Evolutionary conservation across 176 grass and related monocot species (phyloP), one percentile per base, ranked within the genome.

Genomic region (Elaeis guineensis): DNA sequence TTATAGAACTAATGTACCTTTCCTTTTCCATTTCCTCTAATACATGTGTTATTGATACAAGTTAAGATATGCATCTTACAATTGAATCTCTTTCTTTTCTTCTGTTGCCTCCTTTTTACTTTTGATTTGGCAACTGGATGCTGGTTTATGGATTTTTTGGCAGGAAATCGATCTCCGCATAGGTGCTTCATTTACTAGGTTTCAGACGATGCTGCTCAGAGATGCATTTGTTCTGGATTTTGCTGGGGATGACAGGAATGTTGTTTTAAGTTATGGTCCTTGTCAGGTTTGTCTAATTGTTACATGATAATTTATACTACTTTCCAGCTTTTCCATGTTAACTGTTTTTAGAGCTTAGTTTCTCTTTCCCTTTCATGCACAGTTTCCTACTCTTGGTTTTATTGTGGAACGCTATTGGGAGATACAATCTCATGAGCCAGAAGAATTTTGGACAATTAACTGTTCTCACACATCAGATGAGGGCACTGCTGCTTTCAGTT

Each of bases 331-430:
- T 44, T 44, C 35, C 35, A 14, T 44, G 8, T 44, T 44, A 44
- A 44, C 3, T 2, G 35, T 12, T 44, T 44, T 44, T 44, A 44
- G 35, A 14, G 35, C 35, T 12, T 9, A 44, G 35, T 81, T 69
- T 78, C 54, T 67, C 58, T 71, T 50, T 26, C 19, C 26, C 61
- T 63, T 21, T 12, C 35, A 44, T 16, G 7, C 18, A 17, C 69
- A 96, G 91, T 96, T 96, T 80, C 91, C 91, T 82, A 96, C 91
- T 50, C 78, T 96, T 69, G 91, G 91, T 54, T 96, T 96, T 82
- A 90, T 96, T 56, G 91, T 96, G 64, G 91, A 96, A 54, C 78
- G 83, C 57, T 90, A 79, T 80, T 96, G 91, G 91, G 91, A 90
- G 67, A 85, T 96, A 77, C 83, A 96, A 87, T 82, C 91, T 55